phyloP scores from a whole-genome alignment of 768 basidiomycete genomes.

The Porpolomopsis calyptriformis region DNA sequence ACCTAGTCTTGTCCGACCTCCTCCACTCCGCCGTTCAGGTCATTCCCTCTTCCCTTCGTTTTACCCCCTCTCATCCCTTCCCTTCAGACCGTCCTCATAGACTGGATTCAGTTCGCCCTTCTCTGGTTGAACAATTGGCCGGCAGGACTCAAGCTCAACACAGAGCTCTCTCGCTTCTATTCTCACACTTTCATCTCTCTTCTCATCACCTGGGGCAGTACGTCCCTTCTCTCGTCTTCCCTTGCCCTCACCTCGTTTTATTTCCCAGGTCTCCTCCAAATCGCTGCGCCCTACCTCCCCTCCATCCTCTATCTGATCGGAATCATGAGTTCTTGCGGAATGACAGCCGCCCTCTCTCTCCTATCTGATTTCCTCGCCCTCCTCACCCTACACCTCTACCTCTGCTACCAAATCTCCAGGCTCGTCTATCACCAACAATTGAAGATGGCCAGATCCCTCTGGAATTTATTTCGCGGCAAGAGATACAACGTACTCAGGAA shows the following conservation, averaged over 20 bases:
- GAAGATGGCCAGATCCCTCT: constrained; percentile 52
- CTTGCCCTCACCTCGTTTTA: background rate
- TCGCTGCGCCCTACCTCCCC: constrained; percentile 20
- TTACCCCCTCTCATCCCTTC: background rate
- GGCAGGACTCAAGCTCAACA: constrained; percentile 90
- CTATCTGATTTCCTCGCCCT: constrained; percentile 55
- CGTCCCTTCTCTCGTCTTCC: constrained; percentile 19
- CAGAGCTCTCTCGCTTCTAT: constrained; percentile 81
- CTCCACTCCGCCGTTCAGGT: constrained; percentile 34
- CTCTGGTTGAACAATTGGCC: constrained; percentile 94
- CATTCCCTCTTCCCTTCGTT: background rate
- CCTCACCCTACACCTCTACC: constrained; percentile 60
- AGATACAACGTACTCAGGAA: constrained; percentile 78
- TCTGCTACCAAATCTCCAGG: constrained; percentile 57
- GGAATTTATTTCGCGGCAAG: constrained; percentile 90
- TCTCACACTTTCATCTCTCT: constrained; percentile 59
- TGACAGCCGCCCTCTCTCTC: constrained; percentile 59
- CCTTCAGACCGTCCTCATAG: constrained; percentile 33
- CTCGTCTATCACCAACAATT: constrained; percentile 53
- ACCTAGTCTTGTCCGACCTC: constrained; percentile 31
- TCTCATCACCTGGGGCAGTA: constrained; percentile 65
- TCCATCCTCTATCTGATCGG: constrained; percentile 26
- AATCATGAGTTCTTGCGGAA: constrained; percentile 32
- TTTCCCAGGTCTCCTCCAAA: constrained; percentile 17
- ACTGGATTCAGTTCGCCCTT: constrained; percentile 41